phyloP scores from a whole-genome alignment of 306 rosid species.

The Quercus gilva region DNA sequence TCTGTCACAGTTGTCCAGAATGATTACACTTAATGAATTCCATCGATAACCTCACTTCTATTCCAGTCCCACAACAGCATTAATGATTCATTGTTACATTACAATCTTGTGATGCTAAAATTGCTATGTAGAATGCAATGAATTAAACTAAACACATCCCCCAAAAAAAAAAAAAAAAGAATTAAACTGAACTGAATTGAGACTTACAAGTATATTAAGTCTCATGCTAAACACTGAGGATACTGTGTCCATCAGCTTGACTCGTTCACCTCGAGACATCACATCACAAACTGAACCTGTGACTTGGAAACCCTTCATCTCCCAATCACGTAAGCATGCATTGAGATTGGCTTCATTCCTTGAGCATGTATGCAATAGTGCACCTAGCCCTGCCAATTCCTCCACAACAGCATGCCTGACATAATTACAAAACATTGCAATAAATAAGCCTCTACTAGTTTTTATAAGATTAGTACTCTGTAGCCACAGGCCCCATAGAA shows the following conservation, averaged over 20 bases:
- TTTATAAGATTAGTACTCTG: too few species aligned
- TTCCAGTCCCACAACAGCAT: background rate
- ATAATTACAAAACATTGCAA: background rate
- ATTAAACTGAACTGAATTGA: background rate
- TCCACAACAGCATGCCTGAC: slow-evolving; percentile 29
- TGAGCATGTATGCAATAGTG: slow-evolving; percentile 28
- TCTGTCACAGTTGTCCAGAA: too few species aligned
- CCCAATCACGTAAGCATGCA: slow-evolving; percentile 21
- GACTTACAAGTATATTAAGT: slow-evolving; percentile 34
- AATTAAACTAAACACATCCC: too few species aligned
- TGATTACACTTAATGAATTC: background rate
- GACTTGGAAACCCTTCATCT: slow-evolving; percentile 23
- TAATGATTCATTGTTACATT: background rate
- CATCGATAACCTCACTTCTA: background rate
- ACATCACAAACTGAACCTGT: slow-evolving; percentile 31
- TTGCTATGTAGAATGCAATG: background rate
- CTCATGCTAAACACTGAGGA: slow-evolving; percentile 29
- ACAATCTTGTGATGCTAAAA: background rate
- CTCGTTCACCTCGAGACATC: slow-evolving; percentile 16
- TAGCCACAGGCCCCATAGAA: too few species aligned
- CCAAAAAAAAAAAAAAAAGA: too few species aligned
- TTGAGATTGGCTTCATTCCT: slow-evolving; percentile 28
- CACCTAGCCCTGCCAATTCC: slow-evolving; percentile 31
- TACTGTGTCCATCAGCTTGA: slow-evolving; percentile 12
- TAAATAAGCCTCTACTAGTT: too few species aligned